Percentiles rank a stretch among this genome's conserved stretches.
Evolutionary conservation across 1,284 basidiomycete species (phyloP).

Genomic region (Trichosporon sp.): DNA sequence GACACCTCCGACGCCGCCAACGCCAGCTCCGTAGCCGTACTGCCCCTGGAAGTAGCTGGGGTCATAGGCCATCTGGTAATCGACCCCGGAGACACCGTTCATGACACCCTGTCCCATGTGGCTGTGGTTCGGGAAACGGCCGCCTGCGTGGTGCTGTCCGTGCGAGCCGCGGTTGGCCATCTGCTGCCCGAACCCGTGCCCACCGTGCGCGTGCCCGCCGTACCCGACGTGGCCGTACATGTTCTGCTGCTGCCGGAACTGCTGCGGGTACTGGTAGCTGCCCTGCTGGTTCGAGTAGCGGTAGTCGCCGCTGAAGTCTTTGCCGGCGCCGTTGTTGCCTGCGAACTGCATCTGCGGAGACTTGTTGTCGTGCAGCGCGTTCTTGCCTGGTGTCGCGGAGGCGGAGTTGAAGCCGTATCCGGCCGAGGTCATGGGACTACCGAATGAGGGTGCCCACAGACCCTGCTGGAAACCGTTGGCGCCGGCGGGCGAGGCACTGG

Average conservation of each 20-base stretch:
- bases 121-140: conserved; percentile 18
- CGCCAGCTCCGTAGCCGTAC: conserved; percentile 16
- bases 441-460: conserved; percentile 48
- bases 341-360: conserved; percentile 25
- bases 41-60: conserved; percentile 10
- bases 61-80: conserved; percentile 12
- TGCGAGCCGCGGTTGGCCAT: conserved; percentile 26
- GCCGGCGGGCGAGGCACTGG: conserved; percentile 12
- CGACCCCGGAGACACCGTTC: conserved; percentile 14
- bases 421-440: conserved; percentile 38
- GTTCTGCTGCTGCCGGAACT: conserved; percentile 24
- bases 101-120: conserved; percentile 12
- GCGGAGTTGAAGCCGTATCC: conserved; percentile 33
- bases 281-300: conserved; percentile 21
- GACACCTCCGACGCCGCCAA: conserved; percentile 19
- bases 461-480: conserved; percentile 40
- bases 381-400: background rate
- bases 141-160: background rate
- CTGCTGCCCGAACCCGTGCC: conserved; percentile 32
- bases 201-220: conserved; percentile 16
- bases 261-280: conserved; percentile 26
- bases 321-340: conserved; percentile 24
- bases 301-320: conserved; percentile 25
- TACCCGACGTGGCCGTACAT: conserved; percentile 25
- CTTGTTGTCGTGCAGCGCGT: conserved; percentile 30